A percentile compares a stretch with the other conserved stretches of the same genome.
These are phyloP conservation scores for Chaetomiaceae sp. DNA, from an alignment of 2,329 filamentous ascomycete genomes.

Conservation along the genomic window DNA sequence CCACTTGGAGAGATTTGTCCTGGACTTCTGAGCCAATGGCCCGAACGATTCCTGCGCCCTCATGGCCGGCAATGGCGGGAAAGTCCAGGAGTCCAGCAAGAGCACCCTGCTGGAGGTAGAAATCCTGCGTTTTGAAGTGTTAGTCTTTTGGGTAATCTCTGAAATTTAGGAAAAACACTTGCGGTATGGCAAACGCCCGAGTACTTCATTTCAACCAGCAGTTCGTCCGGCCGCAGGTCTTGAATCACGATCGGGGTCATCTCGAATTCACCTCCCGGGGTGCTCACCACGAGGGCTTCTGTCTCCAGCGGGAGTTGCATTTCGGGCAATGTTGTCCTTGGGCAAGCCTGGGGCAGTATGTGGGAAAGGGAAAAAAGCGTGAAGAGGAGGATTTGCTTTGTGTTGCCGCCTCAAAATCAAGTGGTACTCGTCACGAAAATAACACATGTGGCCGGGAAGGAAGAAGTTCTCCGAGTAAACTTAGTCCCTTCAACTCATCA, in stretches of 20 bases:
- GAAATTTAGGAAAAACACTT: not conserved
- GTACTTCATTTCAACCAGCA: slow-evolving; percentile 30
- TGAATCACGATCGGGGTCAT: slow-evolving; percentile 16
- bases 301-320: slow-evolving; percentile 17
- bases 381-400: too few species aligned
- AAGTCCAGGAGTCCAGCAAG: slow-evolving; percentile 25
- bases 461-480: slow-evolving; percentile 2
- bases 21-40: slow-evolving; percentile 29
- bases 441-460: too few species aligned
- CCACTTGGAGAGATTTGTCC: slow-evolving; percentile 27
- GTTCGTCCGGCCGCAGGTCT: slow-evolving; percentile 17
- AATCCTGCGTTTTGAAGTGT: slow-evolving; percentile 23
- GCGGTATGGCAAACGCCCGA: slow-evolving; percentile 32
- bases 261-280: slow-evolving; percentile 3
- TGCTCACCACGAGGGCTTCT: slow-evolving; percentile 13
- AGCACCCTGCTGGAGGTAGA: slow-evolving; percentile 28
- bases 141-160: not conserved
- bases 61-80: slow-evolving; percentile 31
- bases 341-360: too few species aligned
- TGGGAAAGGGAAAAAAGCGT: too few species aligned
- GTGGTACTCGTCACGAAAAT: too few species aligned
- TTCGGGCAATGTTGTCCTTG: too few species aligned
- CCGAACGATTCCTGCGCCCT: slow-evolving; percentile 30
- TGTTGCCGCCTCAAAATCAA: too few species aligned
- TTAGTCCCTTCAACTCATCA: too few species aligned